A percentile compares a stretch with the other conserved stretches of the same genome.
These are phyloP conservation scores for Nicotiana sylvestris DNA, from an alignment of 257 asterid species.

Conservation along the genomic window DNA sequence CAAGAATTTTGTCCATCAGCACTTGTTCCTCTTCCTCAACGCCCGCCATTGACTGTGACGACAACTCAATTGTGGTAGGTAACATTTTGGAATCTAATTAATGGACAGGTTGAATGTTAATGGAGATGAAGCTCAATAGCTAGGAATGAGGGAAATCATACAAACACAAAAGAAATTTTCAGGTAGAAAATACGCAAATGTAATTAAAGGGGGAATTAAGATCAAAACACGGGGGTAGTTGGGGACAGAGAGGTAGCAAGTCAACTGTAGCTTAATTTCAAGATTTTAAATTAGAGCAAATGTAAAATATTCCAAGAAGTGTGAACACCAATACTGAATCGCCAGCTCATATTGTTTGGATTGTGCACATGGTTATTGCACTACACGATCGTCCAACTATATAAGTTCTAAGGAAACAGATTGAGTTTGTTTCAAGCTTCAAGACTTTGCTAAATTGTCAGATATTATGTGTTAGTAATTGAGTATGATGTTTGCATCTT, in stretches of 20 bases:
- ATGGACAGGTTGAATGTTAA: background rate
- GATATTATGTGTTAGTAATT: too few relatives aligned
- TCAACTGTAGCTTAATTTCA: background rate
- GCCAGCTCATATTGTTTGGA: constrained; percentile 1
- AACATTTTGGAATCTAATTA: background rate
- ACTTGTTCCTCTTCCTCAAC: background rate
- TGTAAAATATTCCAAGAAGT: background rate
- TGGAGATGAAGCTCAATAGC: background rate
- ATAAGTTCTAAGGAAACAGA: background rate
- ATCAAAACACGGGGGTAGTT: background rate
- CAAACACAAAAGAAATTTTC: background rate
- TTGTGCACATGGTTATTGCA: background rate
- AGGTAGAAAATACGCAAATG: background rate
- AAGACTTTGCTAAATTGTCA: too few relatives aligned
- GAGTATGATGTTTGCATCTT: too few relatives aligned
- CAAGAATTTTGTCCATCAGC: background rate
- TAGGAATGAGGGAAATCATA: background rate
- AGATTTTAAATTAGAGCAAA: background rate
- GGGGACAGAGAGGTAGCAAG: background rate
- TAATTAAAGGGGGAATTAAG: background rate
- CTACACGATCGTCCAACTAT: background rate
- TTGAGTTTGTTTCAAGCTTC: too few relatives aligned
- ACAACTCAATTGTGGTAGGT: background rate
- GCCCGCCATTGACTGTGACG: background rate
- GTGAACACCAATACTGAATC: background rate